phyloP scores from a whole-genome alignment of 805 yeast species.

The Zygosaccharomyces bailii region DNA sequence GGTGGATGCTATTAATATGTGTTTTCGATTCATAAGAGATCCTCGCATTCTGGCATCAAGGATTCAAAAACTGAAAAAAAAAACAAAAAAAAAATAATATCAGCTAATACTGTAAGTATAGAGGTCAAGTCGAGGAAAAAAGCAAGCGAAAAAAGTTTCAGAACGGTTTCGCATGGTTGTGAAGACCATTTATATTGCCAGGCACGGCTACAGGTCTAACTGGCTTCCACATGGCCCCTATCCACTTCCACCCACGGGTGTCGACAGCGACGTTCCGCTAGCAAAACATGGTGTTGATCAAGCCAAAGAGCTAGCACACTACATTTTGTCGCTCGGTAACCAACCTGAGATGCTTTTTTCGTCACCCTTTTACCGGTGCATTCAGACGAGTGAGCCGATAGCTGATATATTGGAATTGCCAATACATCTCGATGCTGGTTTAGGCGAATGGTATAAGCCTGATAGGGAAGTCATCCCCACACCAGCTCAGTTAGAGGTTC shows the following conservation, averaged over 20 bases:
- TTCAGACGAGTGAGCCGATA: slow-evolving; percentile 74
- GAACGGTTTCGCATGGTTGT: slow-evolving; percentile 41
- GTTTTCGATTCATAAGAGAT: too few relatives aligned
- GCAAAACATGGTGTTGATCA: slow-evolving; percentile 88
- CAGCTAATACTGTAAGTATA: background rate
- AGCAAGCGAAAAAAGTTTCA: background rate
- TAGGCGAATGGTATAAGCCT: slow-evolving; percentile 90
- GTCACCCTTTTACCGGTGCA: slow-evolving; percentile 87
- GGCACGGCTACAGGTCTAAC: slow-evolving; percentile 89
- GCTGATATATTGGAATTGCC: slow-evolving; percentile 56
- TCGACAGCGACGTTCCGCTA: slow-evolving; percentile 83
- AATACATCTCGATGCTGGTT: slow-evolving; percentile 70
- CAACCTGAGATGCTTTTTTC: slow-evolving; percentile 68
- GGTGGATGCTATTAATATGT: background rate
- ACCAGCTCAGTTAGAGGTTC: slow-evolving; percentile 53
- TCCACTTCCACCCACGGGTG: slow-evolving; percentile 80
- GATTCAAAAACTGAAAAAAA: background rate
- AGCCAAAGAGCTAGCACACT: slow-evolving; percentile 72
- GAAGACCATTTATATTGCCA: slow-evolving; percentile 62
- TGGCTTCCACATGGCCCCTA: slow-evolving; percentile 72
- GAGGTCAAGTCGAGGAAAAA: background rate
- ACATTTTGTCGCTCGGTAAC: slow-evolving; percentile 48
- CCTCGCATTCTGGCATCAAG: too few relatives aligned
- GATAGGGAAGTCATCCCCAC: slow-evolving; percentile 63
- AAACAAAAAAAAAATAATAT: background rate